Conservation (phyloP, 306 rosid species). For the Sesbania bispinosa region DNA sequence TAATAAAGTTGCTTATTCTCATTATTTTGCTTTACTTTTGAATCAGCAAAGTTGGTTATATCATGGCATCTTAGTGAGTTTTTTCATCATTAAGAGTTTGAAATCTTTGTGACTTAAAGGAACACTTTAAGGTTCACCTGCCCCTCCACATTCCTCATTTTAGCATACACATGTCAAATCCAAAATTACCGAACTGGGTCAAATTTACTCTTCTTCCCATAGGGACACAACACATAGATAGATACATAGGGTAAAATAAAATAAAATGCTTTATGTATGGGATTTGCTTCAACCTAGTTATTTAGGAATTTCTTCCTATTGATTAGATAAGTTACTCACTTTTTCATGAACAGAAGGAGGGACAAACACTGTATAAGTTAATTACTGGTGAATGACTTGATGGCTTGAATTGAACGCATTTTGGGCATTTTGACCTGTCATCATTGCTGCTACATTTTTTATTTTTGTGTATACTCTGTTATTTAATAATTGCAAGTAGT, state of each 20-base stretch:
- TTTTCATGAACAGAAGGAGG: too few species aligned
- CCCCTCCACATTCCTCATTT: constrained; percentile 32
- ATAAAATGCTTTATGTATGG: constrained; percentile 25
- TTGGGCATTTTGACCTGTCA: constrained; percentile 18
- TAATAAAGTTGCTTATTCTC: constrained; percentile 55
- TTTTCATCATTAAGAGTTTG: constrained; percentile 76
- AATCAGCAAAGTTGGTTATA: constrained; percentile 66
- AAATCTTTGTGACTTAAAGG: constrained; percentile 41
- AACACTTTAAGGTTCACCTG: constrained; percentile 40
- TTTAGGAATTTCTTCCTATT: too few species aligned
- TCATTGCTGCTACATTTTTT: background rate
- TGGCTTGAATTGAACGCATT: constrained; percentile 1
- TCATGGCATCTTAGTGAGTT: constrained; percentile 84
- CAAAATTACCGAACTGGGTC: constrained; percentile 27
- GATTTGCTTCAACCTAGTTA: background rate
- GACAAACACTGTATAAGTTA: background rate
- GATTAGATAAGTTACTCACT: background rate
- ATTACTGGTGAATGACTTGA: constrained; percentile 25
- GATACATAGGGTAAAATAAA: constrained; percentile 3
- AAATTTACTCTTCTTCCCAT: constrained; percentile 9
- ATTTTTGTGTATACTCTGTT: too few species aligned
- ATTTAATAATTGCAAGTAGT: background rate
- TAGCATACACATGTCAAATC: background rate
- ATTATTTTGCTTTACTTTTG: constrained; percentile 73
- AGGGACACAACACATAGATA: background rate